phyloP scores from a whole-genome alignment of 306 rosid species.

The Castanea mollissima region DNA sequence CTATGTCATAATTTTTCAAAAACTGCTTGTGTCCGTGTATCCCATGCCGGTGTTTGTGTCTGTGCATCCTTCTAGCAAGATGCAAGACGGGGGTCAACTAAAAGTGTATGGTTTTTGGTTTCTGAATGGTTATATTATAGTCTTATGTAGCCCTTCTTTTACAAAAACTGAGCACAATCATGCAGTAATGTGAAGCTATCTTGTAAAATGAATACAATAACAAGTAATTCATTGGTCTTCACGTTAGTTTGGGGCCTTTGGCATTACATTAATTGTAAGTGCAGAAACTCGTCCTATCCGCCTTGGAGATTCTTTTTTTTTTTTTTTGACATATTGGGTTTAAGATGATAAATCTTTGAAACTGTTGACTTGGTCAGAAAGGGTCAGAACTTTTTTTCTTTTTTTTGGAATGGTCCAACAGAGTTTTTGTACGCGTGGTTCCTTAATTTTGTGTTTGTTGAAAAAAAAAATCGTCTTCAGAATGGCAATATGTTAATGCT shows the following conservation, averaged over 20 bases:
- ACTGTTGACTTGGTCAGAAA: neutral
- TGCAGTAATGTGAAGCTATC: neutral
- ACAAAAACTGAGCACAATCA: neutral
- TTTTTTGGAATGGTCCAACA: neutral
- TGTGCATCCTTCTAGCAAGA: too few species aligned
- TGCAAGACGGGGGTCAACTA: neutral
- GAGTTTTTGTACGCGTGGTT: neutral
- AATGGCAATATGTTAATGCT: neutral
- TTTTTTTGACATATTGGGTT: neutral
- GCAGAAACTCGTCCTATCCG: neutral
- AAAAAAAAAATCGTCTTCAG: neutral
- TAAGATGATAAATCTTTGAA: neutral
- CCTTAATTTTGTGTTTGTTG: neutral
- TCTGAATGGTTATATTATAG: neutral
- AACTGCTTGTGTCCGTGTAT: too few species aligned
- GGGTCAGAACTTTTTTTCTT: neutral
- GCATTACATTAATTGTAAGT: neutral
- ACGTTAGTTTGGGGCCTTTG: neutral
- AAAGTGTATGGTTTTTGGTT: neutral
- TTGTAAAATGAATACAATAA: neutral
- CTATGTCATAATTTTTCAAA: too few species aligned
- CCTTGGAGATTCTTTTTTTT: neutral
- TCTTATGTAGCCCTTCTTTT: neutral
- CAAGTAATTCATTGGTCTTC: neutral
- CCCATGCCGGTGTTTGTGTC: too few species aligned